Base-by-base conservation (phyloP, 2,329 filamentous ascomycete genomes). In the Coniochaeta ligniaria region DNA sequence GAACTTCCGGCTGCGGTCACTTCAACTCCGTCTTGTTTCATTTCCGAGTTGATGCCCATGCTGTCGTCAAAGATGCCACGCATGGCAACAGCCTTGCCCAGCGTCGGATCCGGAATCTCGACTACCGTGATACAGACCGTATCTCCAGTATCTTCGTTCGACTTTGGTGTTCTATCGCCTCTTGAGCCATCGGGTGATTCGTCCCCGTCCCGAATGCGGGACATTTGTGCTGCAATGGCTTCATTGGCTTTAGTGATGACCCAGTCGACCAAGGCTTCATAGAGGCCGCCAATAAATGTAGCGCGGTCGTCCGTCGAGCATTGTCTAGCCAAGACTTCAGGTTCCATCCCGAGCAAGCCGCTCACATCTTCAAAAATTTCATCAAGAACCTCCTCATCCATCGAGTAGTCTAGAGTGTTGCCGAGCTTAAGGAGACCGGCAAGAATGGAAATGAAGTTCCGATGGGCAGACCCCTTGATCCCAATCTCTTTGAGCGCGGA, bases 221-320 rank as follows among this genome's bases (percentile, higher is more conserved):
- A 79, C 72, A 98, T 85, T 66, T 97, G 91, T 3, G 80, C 80
- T 1, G 86, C 81, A 68, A 99, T 96, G 12, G 93, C 84, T 36
- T 88, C 84, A 67, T 99, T 99, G 60, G 93, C 94, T 71, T 93
- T 95, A 60, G 81, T 78, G 63, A 99, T 89, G 16, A 99, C 90
- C 90, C 92, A 98, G 71, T 98, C 95, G 0, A 99, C 92, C 28
- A 98, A 79, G 14, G 93, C 88, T 75, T 99, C 95, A 69, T 99
- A 99, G 17, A 98, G 80, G 2, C 91, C 93, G 14, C 87, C 88
- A 62, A 98, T 90, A 45, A 97, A 78, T 1, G 90, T 86, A 68
- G 89, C 85, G 11, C 95, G 87, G 62, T 98, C 95, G 62, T 93
- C 86, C 0, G 92, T 96, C 62, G 87, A 89, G 73, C 91, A 92